Conservation (phyloP, 2,329 filamentous ascomycete genomes). For the Fusarium oligoseptatum region DNA sequence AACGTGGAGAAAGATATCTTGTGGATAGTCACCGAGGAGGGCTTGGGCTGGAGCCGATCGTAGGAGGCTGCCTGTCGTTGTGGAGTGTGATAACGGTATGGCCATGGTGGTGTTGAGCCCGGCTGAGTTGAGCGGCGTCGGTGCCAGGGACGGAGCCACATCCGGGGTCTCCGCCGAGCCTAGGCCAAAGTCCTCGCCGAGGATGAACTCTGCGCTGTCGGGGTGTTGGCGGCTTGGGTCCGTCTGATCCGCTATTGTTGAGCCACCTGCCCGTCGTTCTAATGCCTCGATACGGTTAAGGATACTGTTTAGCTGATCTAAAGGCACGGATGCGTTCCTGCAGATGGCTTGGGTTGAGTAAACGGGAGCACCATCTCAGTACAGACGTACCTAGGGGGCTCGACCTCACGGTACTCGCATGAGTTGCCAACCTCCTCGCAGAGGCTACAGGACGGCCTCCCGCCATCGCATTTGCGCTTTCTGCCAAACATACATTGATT, state of each 20-base stretch:
- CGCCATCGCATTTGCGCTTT: neutral
- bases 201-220: neutral
- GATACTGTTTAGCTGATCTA: neutral
- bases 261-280: neutral
- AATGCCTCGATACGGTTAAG: neutral
- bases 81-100: neutral
- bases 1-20: neutral
- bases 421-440: neutral
- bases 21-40: neutral
- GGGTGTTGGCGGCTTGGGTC: neutral
- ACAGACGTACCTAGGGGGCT: neutral
- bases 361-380: neutral
- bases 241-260: neutral
- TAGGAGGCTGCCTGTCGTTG: neutral
- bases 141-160: neutral
- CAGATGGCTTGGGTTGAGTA: neutral
- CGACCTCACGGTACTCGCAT: neutral
- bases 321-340: neutral
- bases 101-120: neutral
- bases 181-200: neutral
- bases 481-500: neutral
- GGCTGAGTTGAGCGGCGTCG: neutral
- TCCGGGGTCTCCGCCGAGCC: neutral
- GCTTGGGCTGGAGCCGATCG: neutral
- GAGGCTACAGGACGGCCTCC: neutral